Conservation (phyloP, 345 rosid genomes). For the Syzygium grande region DNA sequence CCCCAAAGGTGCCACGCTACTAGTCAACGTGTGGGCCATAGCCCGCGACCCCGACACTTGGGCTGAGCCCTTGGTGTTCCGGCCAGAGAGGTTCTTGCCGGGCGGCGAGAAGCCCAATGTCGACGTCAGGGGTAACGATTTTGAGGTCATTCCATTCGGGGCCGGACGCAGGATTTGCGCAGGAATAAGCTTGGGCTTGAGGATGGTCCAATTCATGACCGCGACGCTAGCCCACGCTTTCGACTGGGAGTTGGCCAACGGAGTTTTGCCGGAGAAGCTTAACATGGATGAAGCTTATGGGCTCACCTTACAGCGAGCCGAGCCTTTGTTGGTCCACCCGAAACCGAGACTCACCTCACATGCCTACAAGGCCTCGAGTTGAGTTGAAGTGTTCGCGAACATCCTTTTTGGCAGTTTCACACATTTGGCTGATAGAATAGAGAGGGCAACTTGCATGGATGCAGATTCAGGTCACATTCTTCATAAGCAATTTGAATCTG, state of each 20-base stretch:
- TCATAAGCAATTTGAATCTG: neutral
- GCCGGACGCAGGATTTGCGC: constrained; percentile 87
- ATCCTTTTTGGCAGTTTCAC: neutral
- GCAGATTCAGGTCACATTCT: neutral
- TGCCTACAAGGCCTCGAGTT: constrained; percentile 10
- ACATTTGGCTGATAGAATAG: neutral
- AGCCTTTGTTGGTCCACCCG: constrained; percentile 54
- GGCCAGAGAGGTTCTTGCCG: constrained; percentile 67
- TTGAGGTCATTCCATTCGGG: constrained; percentile 76
- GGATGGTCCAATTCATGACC: constrained; percentile 53
- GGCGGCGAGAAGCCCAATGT: constrained; percentile 54
- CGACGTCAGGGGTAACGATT: constrained; percentile 62
- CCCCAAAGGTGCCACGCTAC: constrained; percentile 56
- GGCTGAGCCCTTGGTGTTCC: constrained; percentile 50
- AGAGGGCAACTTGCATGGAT: neutral
- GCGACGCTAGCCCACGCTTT: constrained; percentile 66
- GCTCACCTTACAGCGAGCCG: constrained; percentile 56
- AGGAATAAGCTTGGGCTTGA: constrained; percentile 66
- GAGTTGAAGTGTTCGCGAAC: neutral
- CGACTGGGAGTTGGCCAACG: constrained; percentile 59
- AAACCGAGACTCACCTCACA: constrained; percentile 33
- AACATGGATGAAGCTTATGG: constrained; percentile 82
- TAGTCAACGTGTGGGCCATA: constrained; percentile 82
- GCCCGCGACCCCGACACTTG: constrained; percentile 70
- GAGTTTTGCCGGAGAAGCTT: constrained; percentile 37